Evolutionary conservation across 805 yeast genomes (phyloP).

Genomic region (Kazachstania psychrophila): DNA sequence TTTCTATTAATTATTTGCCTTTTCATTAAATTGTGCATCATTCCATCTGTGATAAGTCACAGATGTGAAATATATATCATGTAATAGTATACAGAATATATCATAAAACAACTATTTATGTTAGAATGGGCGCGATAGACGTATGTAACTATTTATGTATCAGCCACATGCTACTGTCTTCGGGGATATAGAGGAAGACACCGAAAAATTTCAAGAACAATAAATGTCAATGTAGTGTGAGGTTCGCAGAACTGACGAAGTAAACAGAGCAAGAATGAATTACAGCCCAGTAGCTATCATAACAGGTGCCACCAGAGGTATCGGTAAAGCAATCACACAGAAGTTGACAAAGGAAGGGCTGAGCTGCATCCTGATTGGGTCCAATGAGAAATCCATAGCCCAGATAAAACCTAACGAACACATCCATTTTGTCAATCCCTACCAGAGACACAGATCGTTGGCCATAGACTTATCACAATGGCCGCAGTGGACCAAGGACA

Average conservation of each 20-base stretch:
- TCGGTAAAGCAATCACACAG: slow-evolving; percentile 31
- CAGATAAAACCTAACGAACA: slow-evolving; percentile 6
- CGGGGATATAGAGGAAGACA: too few relatives aligned
- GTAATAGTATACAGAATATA: not conserved
- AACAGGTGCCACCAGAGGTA: slow-evolving; percentile 39
- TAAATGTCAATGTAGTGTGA: too few relatives aligned
- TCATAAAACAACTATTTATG: too few relatives aligned
- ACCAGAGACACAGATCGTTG: slow-evolving; percentile 20
- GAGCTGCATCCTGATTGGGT: slow-evolving; percentile 22
- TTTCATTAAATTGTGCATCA: not conserved
- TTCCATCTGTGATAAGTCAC: not conserved
- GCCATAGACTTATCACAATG: slow-evolving; percentile 23
- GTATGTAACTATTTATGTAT: too few relatives aligned
- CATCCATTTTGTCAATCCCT: slow-evolving; percentile 5
- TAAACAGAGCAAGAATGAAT: not conserved
- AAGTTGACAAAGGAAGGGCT: slow-evolving; percentile 21
- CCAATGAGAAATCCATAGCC: slow-evolving; percentile 10
- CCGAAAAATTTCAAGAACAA: too few relatives aligned
- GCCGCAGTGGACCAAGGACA: slow-evolving; percentile 21
- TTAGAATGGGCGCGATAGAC: too few relatives aligned
- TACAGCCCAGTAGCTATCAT: slow-evolving; percentile 26
- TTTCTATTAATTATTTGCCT: slow-evolving; percentile 15
- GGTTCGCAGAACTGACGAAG: too few relatives aligned
- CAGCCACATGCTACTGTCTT: too few relatives aligned
- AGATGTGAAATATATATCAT: not conserved